Base-by-base conservation (phyloP, 116 monocot genomes). In the Phalaenopsis hybrid region DNA sequence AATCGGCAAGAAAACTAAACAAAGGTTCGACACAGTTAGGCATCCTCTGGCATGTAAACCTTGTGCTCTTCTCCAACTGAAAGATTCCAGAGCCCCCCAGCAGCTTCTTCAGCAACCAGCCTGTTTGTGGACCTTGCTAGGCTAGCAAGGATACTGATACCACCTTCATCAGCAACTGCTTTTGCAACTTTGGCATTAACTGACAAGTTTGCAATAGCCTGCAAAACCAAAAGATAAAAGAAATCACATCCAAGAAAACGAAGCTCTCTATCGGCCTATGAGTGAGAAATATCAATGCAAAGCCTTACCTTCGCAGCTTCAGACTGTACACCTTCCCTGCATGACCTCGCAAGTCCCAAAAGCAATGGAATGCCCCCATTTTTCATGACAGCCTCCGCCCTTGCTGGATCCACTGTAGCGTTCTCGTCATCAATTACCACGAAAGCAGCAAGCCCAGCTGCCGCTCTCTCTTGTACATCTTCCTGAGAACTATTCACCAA, bases 11-110 rank as follows among this genome's bases (percentile, higher is more conserved):
- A 46, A 50, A 50, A 79, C 41, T 34, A 25, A 33, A 10, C 3
- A 25, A 76, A 76, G 18, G 13, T 16, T 8, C 18, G 13, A 5
- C 58, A 37, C 46, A 31, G 51, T 44, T 46, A 44, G 28, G 23
- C 21, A 78, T 74, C 37, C 12, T n/a, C 21, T 44, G 8, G 75
- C 78, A 58, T 41, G 3, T 33, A 82, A 78, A 94, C 97, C 97
- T 97, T 97, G 84, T 97, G 94, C 79, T 97, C 97, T 86, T 97
- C 97, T 23, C 97, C 97, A 44, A 97, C 97, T 59, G 97, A 97
- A 80, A 97, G 97, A 81, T 97, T 97, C 97, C 97, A 97, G 79
- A 97, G 94, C 67, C 97, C 97, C 75, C 97, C 97, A 79, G 96
- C 96, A 83, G 94, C 96, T 81, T 97, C 96, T 88, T 97, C 96